Base-by-base conservation (phyloP, 2,329 filamentous ascomycete genomes). In the Colletotrichum musae region DNA sequence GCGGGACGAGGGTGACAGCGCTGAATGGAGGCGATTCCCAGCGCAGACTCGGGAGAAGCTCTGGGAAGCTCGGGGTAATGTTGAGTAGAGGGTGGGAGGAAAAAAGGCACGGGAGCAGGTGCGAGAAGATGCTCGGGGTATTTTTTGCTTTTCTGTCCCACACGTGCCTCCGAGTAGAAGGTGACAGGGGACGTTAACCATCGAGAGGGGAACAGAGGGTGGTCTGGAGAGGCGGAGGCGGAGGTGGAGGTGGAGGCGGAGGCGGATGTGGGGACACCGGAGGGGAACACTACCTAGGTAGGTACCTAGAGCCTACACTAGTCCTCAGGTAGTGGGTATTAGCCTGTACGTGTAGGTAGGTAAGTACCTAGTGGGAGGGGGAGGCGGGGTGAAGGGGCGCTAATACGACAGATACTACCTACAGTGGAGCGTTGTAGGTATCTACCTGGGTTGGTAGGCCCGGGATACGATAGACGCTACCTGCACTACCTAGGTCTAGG, bases 41-140 rank as follows among this genome's bases (percentile, higher is more conserved):
- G 58, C 52, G 41, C 47, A 41, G 53, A 58, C 62, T 70, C 64
- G 64, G 64, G 47, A 70, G 64, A 64, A 64, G 52, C 52, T 64
- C 47, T 68, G 58, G 66, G 71, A 59, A 69, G 75, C 77, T 84
- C 82, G 81, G 83, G 82, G 75, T 83, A 84, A 84, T 84, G 81
- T 79, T 84, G 80, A 77, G 79, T 75, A 80, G 81, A 82, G 74
- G 73, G 76, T 73, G 62, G 74, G 73, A 75, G 47, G 64, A 59
- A 57, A 62, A 62, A 62, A 28, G 48, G 50, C 48, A 62, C 50
- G 53, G 69, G 53, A 59, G 58, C 45, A 26, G 26, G 51, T 51
- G 64, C 54, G 60, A 62, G 65, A 72, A 70, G 47, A 70, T 54
- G 65, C 67, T 71, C 65, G 71, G 71, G 61, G 50, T 67, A 69